Conservation (phyloP, 1,139 yeast species). For the Lodderomyces oxycetoniae region DNA sequence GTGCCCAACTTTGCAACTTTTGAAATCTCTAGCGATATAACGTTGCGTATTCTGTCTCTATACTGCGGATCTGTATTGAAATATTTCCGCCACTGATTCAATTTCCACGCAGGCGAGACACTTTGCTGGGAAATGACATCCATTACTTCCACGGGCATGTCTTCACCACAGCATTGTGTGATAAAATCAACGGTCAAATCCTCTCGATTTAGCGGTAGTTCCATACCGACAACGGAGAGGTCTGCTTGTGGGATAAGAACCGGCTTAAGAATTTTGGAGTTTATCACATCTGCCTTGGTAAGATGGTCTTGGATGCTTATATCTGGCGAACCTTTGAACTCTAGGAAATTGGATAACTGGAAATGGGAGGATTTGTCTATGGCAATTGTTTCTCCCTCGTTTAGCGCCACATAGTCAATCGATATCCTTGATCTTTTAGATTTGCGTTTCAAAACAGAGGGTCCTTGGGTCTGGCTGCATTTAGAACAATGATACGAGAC, state of each 20-base stretch:
- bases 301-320: slow-evolving; percentile 24
- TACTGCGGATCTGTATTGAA: slow-evolving; percentile 41
- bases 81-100: slow-evolving; percentile 73
- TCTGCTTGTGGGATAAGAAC: slow-evolving; percentile 31
- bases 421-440: slow-evolving; percentile 51
- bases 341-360: slow-evolving; percentile 43
- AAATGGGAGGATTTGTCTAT: slow-evolving; percentile 59
- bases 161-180: slow-evolving; percentile 58
- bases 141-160: slow-evolving; percentile 73
- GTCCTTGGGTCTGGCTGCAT: slow-evolving; percentile 47
- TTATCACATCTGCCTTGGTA: slow-evolving; percentile 32
- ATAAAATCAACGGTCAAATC: slow-evolving; percentile 53
- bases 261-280: slow-evolving; percentile 23
- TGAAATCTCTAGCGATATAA: slow-evolving; percentile 75
- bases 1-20: slow-evolving; percentile 47
- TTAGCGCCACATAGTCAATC: slow-evolving; percentile 75
- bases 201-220: slow-evolving; percentile 27
- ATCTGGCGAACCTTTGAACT: slow-evolving; percentile 15
- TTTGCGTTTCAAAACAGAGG: slow-evolving; percentile 49
- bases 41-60: slow-evolving; percentile 71
- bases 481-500: slow-evolving; percentile 50
- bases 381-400: slow-evolving; percentile 66
- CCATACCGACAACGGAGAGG: slow-evolving; percentile 30
- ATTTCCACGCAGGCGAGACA: slow-evolving; percentile 58
- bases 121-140: slow-evolving; percentile 81